Percentiles rank a stretch among this genome's conserved stretches.
Conservation (phyloP, 176 grass and related monocot genomes). For the Carex scoparia region DNA sequence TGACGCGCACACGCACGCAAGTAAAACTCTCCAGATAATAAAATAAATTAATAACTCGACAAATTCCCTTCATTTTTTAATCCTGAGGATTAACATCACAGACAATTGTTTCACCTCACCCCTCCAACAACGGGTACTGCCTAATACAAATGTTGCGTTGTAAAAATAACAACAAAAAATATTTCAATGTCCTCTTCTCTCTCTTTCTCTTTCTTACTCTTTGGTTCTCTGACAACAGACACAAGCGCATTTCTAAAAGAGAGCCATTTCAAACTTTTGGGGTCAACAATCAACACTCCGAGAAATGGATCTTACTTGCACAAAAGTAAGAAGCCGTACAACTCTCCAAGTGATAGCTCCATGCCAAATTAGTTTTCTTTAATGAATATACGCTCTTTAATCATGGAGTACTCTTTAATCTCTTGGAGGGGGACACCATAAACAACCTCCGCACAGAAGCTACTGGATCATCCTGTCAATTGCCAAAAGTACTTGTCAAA, state of each 20-base stretch:
- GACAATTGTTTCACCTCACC: background rate
- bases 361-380: background rate
- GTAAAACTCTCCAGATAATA: background rate
- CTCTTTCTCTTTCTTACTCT: background rate
- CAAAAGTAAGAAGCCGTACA: background rate
- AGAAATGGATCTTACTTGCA: background rate
- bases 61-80: background rate
- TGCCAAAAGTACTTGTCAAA: background rate
- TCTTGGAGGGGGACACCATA: constrained; percentile 50
- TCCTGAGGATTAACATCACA: background rate
- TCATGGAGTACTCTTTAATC: constrained; percentile 35
- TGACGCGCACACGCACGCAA: background rate
- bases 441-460: constrained; percentile 83
- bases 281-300: background rate
- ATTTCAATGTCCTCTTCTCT: background rate
- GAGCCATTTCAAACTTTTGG: background rate
- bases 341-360: background rate
- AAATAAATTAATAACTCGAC: background rate
- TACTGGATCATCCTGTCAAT: constrained; percentile 71
- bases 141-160: background rate
- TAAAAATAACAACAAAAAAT: background rate
- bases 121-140: background rate
- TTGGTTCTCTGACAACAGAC: background rate
- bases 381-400: background rate
- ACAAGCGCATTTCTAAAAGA: background rate